Evolutionary conservation across 148 eudicot genomes (phyloP).

Genomic region (Silene uniflora): DNA sequence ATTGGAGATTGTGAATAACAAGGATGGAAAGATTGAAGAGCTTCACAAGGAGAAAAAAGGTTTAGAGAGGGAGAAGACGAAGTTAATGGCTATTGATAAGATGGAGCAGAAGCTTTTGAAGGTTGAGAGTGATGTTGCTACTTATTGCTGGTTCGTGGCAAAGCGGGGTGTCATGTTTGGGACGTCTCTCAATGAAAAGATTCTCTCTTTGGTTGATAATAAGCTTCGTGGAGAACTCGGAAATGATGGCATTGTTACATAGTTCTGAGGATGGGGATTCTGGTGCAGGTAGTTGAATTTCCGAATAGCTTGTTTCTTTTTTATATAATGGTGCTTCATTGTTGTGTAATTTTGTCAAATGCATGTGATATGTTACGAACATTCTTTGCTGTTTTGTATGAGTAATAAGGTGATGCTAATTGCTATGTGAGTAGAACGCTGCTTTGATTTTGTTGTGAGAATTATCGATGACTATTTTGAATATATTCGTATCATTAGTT

Average conservation of each 20-base stretch:
- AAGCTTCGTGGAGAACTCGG: constrained; percentile 9
- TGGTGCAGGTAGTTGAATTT: constrained; percentile 17
- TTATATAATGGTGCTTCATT: not conserved
- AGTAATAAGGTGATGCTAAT: not conserved
- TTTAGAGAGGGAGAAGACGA: not conserved
- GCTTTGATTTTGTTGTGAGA: too few species aligned
- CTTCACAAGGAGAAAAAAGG: too few species aligned
- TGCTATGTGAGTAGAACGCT: not conserved
- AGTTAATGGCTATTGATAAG: not conserved
- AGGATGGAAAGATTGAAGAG: not conserved
- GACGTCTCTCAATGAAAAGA: not conserved
- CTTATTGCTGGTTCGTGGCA: not conserved
- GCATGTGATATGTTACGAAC: not conserved
- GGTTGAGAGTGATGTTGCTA: constrained; percentile 21
- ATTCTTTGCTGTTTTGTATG: not conserved
- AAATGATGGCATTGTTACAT: not conserved
- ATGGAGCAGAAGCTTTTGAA: constrained; percentile 12
- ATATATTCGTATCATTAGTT: not conserved
- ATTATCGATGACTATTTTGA: not conserved
- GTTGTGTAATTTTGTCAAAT: not conserved
- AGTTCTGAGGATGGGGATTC: not conserved
- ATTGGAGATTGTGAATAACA: not conserved
- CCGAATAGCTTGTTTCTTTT: not conserved
- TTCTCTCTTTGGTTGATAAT: constrained; percentile 2
- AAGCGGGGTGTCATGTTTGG: not conserved